Evolutionary conservation across 75 land plant species (phyloP).

Genomic region (Azolla pinnata): DNA sequence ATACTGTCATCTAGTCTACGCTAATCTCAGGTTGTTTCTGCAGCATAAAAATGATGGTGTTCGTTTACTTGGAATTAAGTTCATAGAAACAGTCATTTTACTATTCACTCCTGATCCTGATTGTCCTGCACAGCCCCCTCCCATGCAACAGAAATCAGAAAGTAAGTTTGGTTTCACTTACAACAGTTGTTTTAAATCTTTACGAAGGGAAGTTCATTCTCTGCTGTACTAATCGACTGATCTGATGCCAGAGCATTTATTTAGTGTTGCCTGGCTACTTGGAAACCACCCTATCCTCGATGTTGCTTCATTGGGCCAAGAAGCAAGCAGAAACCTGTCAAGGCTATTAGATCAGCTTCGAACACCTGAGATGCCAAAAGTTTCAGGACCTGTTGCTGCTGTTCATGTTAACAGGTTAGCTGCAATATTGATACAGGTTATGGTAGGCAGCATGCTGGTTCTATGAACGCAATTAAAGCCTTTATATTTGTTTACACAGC

Average conservation of each 20-base stretch:
- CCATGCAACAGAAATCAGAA: slow-evolving; percentile 27
- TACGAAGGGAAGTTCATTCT: no score
- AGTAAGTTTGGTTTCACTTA: no score
- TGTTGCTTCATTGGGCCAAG: slow-evolving; percentile 43
- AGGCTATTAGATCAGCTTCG: slow-evolving; percentile 58
- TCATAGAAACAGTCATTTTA: slow-evolving; percentile 63
- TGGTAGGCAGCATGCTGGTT: not conserved
- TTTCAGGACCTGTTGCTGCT: slow-evolving; percentile 57
- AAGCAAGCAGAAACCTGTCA: slow-evolving; percentile 52
- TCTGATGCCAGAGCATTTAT: slow-evolving; percentile 7
- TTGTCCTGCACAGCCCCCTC: slow-evolving; percentile 28
- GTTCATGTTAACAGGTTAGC: slow-evolving; percentile 72
- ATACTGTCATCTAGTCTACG: no score
- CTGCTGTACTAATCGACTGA: no score
- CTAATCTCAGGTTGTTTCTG: no score
- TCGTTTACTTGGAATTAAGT: slow-evolving; percentile 72
- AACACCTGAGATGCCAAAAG: slow-evolving; percentile 28
- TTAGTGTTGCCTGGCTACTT: slow-evolving; percentile 60
- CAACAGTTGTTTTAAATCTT: no score
- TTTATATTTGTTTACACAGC: slow-evolving; percentile 39
- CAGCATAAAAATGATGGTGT: slow-evolving; percentile 66
- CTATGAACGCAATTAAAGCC: not conserved
- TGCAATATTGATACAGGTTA: not conserved
- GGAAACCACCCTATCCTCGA: slow-evolving; percentile 62
- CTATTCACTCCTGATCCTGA: slow-evolving; percentile 67